Base-by-base conservation (phyloP, 768 basidiomycete species). In the Pulveroboletus ravenelii region DNA sequence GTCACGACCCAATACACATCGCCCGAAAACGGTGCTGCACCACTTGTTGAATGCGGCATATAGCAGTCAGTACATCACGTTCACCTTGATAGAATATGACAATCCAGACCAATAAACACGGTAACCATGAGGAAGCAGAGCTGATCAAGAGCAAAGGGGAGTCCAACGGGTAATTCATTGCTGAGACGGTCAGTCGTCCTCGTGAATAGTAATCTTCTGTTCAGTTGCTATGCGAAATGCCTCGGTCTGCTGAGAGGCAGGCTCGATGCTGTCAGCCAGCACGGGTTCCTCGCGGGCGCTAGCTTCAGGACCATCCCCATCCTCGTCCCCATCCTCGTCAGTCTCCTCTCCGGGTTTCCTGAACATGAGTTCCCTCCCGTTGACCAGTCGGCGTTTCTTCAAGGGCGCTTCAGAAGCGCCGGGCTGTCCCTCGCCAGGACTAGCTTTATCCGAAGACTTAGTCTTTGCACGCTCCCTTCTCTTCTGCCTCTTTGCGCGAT, bases 401-500 rank as follows among this genome's bases (percentile, higher is more conserved):
- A 85, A 59, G 1, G 83, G 82, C 12, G 68, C 72, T 30, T 73
- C 72, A 12, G 59, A 50, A 10, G 62, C 55, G 41, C 57, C 55
- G 41, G 54, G 55, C 15, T 61, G 55, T 13, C 53, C 55, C 38
- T 61, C 62, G n/a, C 52, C 64, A 41, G 63, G 60, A 35, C 64
- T 59, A 14, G 54, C 52, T 45, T 69, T 64, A 45, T 60, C 63
- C 48, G 50, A 61, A 41, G 40, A 46, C 64, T 66, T 80, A 72
- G 42, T 65, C 66, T 86, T 84, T 35, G 79, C 68, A 44, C 81
- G 73, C 55, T 79, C 86, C 67, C 94, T 98, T 75, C 92, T 91
- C 77, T 95, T 96, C 68, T 86, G 89, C 40, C 96, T 74, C 67
- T 89, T 97, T 14, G 89, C 89, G 17, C 96, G 80, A 67, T 99